Conservation (phyloP, 805 yeast species). For the Candida montana region DNA sequence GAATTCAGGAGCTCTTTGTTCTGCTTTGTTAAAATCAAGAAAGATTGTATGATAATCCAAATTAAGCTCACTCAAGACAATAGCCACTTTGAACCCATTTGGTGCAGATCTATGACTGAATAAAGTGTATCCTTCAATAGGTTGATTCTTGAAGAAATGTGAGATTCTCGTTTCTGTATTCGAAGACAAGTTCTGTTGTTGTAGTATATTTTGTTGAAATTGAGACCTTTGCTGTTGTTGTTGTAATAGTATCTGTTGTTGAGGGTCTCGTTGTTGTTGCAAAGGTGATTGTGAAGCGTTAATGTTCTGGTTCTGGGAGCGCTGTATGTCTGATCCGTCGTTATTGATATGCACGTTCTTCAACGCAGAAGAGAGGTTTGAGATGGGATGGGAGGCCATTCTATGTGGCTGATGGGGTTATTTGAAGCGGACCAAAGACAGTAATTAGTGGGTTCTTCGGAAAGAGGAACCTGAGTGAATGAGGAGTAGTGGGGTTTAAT, state of each 20-base stretch:
- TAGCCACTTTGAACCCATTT: constrained; percentile 93
- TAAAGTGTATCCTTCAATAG: constrained; percentile 76
- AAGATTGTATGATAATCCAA: constrained; percentile 75
- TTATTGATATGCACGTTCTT: constrained; percentile 6
- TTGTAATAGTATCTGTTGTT: not conserved
- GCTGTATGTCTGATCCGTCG: not conserved
- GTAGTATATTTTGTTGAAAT: constrained; percentile 9
- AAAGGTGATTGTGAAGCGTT: not conserved
- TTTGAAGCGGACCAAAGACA: not conserved
- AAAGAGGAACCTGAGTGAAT: too few species aligned
- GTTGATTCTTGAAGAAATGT: constrained; percentile 69
- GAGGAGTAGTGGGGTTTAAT: too few species aligned
- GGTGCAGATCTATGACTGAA: constrained; percentile 88
- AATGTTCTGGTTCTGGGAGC: not conserved
- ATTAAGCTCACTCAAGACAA: constrained; percentile 77
- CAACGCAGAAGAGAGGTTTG: constrained; percentile 8
- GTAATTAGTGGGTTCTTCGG: not conserved
- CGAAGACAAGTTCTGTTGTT: constrained; percentile 34
- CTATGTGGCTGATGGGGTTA: not conserved
- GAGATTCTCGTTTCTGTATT: constrained; percentile 55
- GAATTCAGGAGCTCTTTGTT: constrained; percentile 90
- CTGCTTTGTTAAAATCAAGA: constrained; percentile 82
- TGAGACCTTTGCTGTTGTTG: constrained; percentile 17
- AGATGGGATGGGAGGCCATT: constrained; percentile 6
- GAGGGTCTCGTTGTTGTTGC: constrained; percentile 6